A percentile compares a stretch with the other conserved stretches of the same genome.
These are phyloP conservation scores for Leptodontidium sp. DNA, from an alignment of 2,329 filamentous ascomycete genomes.

Conservation along the genomic window DNA sequence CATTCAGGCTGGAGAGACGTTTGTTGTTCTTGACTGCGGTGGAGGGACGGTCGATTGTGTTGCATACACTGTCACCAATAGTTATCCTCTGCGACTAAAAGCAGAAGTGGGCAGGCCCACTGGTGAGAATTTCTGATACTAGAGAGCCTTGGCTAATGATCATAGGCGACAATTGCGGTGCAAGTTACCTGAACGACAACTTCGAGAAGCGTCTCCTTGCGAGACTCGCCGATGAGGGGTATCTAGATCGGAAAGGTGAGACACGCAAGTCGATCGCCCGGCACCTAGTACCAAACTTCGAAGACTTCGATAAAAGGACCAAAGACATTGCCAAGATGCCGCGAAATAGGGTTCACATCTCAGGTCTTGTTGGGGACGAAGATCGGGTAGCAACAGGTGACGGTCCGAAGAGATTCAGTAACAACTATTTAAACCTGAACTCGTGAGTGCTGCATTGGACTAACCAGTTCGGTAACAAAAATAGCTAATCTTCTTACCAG, in stretches of 20 bases:
- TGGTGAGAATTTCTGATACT: slow-evolving; percentile 24
- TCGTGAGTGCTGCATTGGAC: slow-evolving; percentile 8
- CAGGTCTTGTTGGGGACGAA: slow-evolving; percentile 27
- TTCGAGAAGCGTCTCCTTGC: slow-evolving; percentile 27
- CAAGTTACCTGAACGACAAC: slow-evolving; percentile 32
- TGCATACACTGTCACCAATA: slow-evolving; percentile 42
- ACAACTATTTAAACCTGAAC: slow-evolving; percentile 26
- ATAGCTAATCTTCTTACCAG: slow-evolving; percentile 7
- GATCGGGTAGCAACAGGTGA: not conserved
- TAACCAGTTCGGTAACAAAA: not conserved
- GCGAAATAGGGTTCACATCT: slow-evolving; percentile 23
- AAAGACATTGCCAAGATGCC: slow-evolving; percentile 22
- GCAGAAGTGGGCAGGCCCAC: slow-evolving; percentile 33
- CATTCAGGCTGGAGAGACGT: slow-evolving; percentile 37
- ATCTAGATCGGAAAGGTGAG: slow-evolving; percentile 27
- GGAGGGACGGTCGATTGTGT: slow-evolving; percentile 45
- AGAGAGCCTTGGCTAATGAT: not conserved
- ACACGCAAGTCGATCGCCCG: slow-evolving; percentile 24
- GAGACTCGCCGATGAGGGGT: slow-evolving; percentile 24
- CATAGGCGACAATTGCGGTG: slow-evolving; percentile 32
- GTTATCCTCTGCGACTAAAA: slow-evolving; percentile 39
- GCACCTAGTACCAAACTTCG: slow-evolving; percentile 26
- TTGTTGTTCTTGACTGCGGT: slow-evolving; percentile 41
- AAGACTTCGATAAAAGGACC: slow-evolving; percentile 27
- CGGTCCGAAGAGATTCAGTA: slow-evolving; percentile 29